Base-by-base conservation (phyloP, 257 asterid species). In the Nicotiana knightiana region DNA sequence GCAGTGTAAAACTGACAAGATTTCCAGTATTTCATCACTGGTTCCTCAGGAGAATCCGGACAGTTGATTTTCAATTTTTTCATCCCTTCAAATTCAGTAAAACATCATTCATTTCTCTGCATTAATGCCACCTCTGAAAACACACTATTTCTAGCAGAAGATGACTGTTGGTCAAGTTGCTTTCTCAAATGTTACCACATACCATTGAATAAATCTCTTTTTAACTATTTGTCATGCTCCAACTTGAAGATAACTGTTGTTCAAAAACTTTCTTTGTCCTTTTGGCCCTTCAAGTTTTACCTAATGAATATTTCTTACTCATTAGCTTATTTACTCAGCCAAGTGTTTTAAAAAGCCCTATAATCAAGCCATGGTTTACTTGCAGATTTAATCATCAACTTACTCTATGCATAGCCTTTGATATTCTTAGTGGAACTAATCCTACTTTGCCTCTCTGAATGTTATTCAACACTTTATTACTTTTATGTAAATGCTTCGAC, bases 1-100 rank as follows among this genome's bases (percentile, higher is more conserved):
- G n/a, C 83, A 81, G 77, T 28, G 64, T 66, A 17, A 79, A 59
- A 21, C 82, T 37, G 82, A 64, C 82, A 79, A 79, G 0, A 37
- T 59, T 58, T 79, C 15, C 70, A 79, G 73, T 79, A 59, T 10
- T n/a, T 67, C 35, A 18, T 61, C n/a, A 58, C 82, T 61, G 58
- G 46, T 66, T 66, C 6, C 28, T 73, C 61, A 61, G 82, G 82
- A 79, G 82, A 61, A 79, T 79, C 82, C 57, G 43, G 82, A 79
- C 82, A 78, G 82, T 21, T 78, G 70, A 35, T 58, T 46, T 71
- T 21, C 24, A 21, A 21, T 21, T 21, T 21, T 21, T 21, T 43
- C 28, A 46, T 46, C 77, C n/a, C n/a, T n/a, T 71, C 48, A 17
- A 51, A 79, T 61, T 79, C 82, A 79, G 82, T 35, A 78, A 37